Evolutionary conservation across 768 basidiomycete genomes (phyloP).

Genomic region (Agrocybe pediades): DNA sequence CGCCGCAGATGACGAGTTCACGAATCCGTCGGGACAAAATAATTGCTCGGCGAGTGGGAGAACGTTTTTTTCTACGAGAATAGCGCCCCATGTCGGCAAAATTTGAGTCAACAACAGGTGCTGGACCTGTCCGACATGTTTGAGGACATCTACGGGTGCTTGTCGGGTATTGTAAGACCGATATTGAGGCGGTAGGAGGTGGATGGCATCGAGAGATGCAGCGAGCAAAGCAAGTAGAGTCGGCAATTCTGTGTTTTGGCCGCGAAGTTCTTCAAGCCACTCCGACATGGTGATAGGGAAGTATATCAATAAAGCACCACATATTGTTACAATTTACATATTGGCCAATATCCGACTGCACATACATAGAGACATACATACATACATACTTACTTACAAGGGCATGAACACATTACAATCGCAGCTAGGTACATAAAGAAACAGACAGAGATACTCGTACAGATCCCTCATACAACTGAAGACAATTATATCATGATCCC

Average conservation of each 20-base stretch:
- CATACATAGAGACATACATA: background rate
- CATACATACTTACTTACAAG: conserved; percentile 2
- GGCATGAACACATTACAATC: background rate
- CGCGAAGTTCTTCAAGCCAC: conserved; percentile 45
- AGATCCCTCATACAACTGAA: background rate
- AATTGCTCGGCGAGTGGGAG: conserved; percentile 57
- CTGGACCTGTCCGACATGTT: conserved; percentile 62
- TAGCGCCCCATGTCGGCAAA: conserved; percentile 67
- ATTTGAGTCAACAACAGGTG: conserved; percentile 61
- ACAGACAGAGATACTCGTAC: background rate
- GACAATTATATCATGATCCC: background rate
- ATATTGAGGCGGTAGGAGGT: conserved; percentile 63
- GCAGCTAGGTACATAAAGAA: background rate
- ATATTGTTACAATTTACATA: background rate
- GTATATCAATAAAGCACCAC: background rate
- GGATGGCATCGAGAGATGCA: conserved; percentile 56
- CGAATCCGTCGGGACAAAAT: conserved; percentile 71
- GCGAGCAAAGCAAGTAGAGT: conserved; percentile 58
- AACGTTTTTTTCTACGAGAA: conserved; percentile 50
- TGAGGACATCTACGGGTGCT: conserved; percentile 30
- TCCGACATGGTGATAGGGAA: background rate
- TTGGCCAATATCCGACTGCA: background rate
- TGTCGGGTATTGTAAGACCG: conserved; percentile 37
- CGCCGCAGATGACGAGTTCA: conserved; percentile 48
- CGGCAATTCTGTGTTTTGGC: conserved; percentile 48